Evolutionary conservation across 2,329 filamentous ascomycete species (phyloP).

Genomic region (Penicillium digitatum): DNA sequence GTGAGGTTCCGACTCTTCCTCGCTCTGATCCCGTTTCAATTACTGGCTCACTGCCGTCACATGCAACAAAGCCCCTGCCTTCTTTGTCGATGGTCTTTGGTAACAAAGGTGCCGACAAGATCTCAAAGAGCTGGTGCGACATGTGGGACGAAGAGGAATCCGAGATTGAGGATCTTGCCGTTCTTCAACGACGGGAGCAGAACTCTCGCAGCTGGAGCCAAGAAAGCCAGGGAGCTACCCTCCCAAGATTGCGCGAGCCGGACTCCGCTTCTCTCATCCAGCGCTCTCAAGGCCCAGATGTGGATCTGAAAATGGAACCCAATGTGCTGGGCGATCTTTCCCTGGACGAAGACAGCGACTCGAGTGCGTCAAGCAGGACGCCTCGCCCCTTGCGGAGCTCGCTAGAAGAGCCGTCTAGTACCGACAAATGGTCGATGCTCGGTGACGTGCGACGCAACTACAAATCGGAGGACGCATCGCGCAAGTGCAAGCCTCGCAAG

Average conservation of each 20-base stretch:
- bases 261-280: conserved; percentile 54
- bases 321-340: conserved; percentile 33
- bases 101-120: conserved; percentile 61
- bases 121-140: conserved; percentile 99
- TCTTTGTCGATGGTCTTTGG: conserved; percentile 78
- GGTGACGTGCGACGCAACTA: conserved; percentile 76
- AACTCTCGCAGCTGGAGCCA: conserved; percentile 77
- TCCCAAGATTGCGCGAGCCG: conserved; percentile 52
- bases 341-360: conserved; percentile 63
- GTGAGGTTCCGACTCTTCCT: conserved; percentile 45
- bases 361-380: conserved; percentile 35
- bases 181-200: conserved; percentile 58
- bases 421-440: conserved; percentile 87
- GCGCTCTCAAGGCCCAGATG: conserved; percentile 36
- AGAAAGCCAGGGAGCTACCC: conserved; percentile 59
- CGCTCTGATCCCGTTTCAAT: conserved; percentile 66
- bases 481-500: conserved; percentile 60
- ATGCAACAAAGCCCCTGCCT: conserved; percentile 56
- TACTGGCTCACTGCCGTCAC: conserved; percentile 68
- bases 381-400: conserved; percentile 54
- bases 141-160: conserved; percentile 89
- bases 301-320: conserved; percentile 7
- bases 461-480: conserved; percentile 50
- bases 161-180: conserved; percentile 57
- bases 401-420: conserved; percentile 49